Base-by-base conservation (phyloP, 495 filamentous ascomycete species). In the Talaromyces stipitatus region DNA sequence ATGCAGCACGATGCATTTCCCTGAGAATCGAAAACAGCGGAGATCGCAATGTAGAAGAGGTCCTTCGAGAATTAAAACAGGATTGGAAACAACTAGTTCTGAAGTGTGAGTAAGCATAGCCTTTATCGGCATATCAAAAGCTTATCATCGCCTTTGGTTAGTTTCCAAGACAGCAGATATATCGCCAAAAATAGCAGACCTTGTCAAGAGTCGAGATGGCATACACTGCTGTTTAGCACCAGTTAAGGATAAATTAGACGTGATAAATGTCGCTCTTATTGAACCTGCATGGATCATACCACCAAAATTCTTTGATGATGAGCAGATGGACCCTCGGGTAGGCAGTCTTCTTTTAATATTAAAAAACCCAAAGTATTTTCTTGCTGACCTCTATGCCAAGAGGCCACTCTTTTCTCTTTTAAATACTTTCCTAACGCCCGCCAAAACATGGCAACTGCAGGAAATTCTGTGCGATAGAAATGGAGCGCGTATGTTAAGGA, bases 281-380 rank as follows among this genome's bases (percentile, higher is more conserved):
- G 56, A 62, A 29, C 38, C 56, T 24, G 60, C 60, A 1, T 56
- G 53, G 14, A 52, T 62, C 14, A 62, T 62, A 23, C 60, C 56
- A 2, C 60, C 60, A 9, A 59, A 51, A 3, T 9, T 59, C 23
- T 16, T 56, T 18, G 24, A 45, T 16, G 50, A n/a, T n/a, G 24
- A 54, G 2, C 48, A 57, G 11, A 53, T 53, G 50, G 50, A 33
- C 30, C 12, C 30, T 33, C 30, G 12, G 30, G 30, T 33, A 33
- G 27, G n/a, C 29, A 4, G 9, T 33, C 14, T 38, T 36, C 29
- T n/a, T 27, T 38, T 4, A 16, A 54, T 16, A 54, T 33, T 11
- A 18, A 32, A 36, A n/a, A 26, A 23, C 14, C 51, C 16, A 33
- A 12, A 33, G 7, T 33, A 33, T 33, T 33, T 33, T 33, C 30